Base-by-base conservation (phyloP, 2,329 filamentous ascomycete species). In the Didymosphaeria variabile region DNA sequence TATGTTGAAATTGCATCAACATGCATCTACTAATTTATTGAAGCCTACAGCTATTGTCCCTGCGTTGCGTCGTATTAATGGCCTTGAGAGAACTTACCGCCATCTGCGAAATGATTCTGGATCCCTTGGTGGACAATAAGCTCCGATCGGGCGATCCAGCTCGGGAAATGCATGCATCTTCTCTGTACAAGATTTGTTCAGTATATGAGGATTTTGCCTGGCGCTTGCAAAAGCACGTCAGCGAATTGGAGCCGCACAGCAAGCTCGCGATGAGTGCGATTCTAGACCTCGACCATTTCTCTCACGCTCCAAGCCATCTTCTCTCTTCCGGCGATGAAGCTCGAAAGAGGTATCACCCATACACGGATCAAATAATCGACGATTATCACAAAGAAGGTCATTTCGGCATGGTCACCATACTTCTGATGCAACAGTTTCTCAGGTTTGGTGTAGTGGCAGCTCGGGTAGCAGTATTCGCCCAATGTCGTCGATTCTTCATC, bases 21-120 rank as follows among this genome's bases (percentile, higher is more conserved):
- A 29, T 26, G 31, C 44, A 32, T 26, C 9, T n/a, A n/a, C 32
- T 51, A 36, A 51, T 6, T 5, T 10, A 17, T 6, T 17, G 9
- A 51, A 56, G 44, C 13, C 26, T 58, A 32, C 36, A 42, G 10
- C 55, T 58, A n/a, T 26, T 58, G 6, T 3, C 32, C 8, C 13
- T 58, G 12, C 46, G 42, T 17, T 13, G 34, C 7, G 32, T 58
- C 15, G 26, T 36, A 9, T 13, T 34, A 0, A 32, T 58, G 46
- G 55, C 46, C 7, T 19, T 34, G 1, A 23, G 52, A 34, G 55
- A 58, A 17, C 17, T 45, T 7, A 19, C 19, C 13, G 10, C 34
- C 13, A 19, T 52, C 9, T 36, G 26, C 17, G 38, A 52, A 34
- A 10, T 23, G 3, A 8, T 52, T 5, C 17, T 44, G 2, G 5